Percentiles rank a stretch among this genome's conserved stretches.
phyloP scores from a whole-genome alignment of 768 basidiomycete genomes.

The Russula sp. region DNA sequence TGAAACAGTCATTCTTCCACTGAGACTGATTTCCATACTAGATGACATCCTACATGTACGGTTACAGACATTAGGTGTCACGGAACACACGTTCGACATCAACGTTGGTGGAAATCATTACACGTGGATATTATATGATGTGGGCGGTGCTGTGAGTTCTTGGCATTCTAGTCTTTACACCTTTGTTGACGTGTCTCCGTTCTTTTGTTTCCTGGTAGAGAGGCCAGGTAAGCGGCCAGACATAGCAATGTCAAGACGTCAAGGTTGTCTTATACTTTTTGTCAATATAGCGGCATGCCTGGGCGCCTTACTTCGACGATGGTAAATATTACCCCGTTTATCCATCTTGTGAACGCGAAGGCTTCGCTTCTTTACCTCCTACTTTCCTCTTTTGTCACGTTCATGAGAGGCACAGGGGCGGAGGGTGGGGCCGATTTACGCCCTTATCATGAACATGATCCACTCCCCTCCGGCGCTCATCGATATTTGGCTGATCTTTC shows the following conservation, averaged over 20 bases:
- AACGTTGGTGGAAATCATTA: constrained; percentile 53
- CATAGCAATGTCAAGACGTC: neutral
- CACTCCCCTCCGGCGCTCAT: neutral
- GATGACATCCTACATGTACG: constrained; percentile 76
- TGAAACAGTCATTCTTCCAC: neutral
- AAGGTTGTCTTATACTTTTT: neutral
- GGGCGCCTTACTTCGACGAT: constrained; percentile 83
- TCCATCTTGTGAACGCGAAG: constrained; percentile 19
- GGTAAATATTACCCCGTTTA: constrained; percentile 25
- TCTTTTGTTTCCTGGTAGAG: constrained; percentile 7
- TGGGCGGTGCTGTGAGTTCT: constrained; percentile 67
- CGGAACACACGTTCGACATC: constrained; percentile 69
- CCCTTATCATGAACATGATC: constrained; percentile 3
- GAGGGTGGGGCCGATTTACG: neutral
- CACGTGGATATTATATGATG: constrained; percentile 77
- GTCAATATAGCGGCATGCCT: constrained; percentile 54
- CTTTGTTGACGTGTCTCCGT: constrained; percentile 10
- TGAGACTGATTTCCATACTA: constrained; percentile 25
- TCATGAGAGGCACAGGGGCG: neutral
- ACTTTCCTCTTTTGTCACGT: constrained; percentile 32
- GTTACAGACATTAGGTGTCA: constrained; percentile 71
- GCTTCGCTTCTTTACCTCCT: constrained; percentile 64
- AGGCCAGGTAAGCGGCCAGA: constrained; percentile 18
- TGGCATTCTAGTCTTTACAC: neutral
- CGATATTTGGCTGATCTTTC: neutral